Conservation (phyloP, 345 rosid genomes). For the Eucalyptus polyanthemos region DNA sequence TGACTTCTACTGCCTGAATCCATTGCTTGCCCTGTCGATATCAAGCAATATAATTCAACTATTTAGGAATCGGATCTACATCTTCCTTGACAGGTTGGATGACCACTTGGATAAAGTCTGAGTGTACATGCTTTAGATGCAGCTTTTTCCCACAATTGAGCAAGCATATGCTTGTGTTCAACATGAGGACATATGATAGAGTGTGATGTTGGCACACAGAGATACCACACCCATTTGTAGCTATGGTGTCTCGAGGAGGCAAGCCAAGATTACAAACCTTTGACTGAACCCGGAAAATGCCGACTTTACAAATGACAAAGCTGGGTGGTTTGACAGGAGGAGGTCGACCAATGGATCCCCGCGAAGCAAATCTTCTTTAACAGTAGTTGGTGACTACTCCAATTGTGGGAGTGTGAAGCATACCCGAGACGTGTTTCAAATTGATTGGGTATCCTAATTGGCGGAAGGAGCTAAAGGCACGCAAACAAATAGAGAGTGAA, state of each 20-base stretch:
- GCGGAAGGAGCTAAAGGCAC: background rate
- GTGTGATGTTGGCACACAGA: background rate
- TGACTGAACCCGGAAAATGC: too few species aligned
- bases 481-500: background rate
- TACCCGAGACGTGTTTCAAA: background rate
- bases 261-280: background rate
- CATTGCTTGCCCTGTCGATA: background rate
- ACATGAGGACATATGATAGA: background rate
- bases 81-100: background rate
- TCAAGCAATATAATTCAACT: background rate
- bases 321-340: background rate
- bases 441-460: background rate
- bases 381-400: background rate
- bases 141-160: background rate
- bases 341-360: background rate
- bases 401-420: background rate
- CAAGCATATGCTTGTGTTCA: background rate
- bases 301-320: background rate
- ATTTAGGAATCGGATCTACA: too few species aligned
- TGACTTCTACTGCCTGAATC: background rate
- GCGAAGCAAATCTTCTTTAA: background rate
- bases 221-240: background rate
- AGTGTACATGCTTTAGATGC: too few species aligned
- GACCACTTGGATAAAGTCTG: background rate
- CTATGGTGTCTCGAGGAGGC: background rate